phyloP scores from a whole-genome alignment of 176 grass and related monocot species.

The Avena insularis region DNA sequence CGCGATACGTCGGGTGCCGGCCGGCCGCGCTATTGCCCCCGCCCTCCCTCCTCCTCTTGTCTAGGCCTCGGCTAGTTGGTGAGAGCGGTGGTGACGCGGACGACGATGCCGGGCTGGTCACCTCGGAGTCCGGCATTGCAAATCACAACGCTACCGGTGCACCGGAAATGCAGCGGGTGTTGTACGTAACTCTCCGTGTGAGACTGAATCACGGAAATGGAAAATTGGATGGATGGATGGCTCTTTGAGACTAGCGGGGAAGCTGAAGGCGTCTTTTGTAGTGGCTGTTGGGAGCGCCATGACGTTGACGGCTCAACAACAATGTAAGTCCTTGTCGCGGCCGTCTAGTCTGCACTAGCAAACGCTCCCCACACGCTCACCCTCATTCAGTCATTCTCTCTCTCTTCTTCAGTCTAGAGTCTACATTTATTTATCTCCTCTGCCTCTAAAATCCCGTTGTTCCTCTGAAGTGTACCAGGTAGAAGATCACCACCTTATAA shows the following conservation, averaged over 20 bases:
- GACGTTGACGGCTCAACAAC: conserved; percentile 42
- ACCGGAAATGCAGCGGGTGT: not conserved
- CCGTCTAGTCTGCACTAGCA: conserved; percentile 9
- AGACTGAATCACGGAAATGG: not conserved
- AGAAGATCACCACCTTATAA: not conserved
- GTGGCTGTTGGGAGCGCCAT: conserved; percentile 27
- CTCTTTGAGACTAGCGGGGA: not conserved
- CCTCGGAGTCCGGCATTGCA: conserved; percentile 40
- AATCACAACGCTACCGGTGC: not conserved
- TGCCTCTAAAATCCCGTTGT: not conserved
- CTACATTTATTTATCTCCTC: not conserved
- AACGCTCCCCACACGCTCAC: not conserved
- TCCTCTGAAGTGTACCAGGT: not conserved
- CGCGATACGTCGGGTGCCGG: conserved; percentile 62
- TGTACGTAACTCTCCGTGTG: not conserved
- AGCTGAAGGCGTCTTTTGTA: conserved; percentile 31
- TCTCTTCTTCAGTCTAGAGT: not conserved
- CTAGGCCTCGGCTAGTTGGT: not conserved
- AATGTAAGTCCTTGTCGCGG: conserved; percentile 30
- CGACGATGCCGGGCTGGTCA: conserved; percentile 7
- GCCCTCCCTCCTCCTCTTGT: conserved; percentile 14
- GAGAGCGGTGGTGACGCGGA: conserved; percentile 9
- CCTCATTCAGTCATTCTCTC: not conserved
- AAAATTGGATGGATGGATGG: not conserved
- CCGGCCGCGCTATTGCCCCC: not conserved